These are phyloP conservation scores for Coemansia sp. DNA, from an alignment of 192 early-diverging fungal species.

Conservation along the genomic window DNA sequence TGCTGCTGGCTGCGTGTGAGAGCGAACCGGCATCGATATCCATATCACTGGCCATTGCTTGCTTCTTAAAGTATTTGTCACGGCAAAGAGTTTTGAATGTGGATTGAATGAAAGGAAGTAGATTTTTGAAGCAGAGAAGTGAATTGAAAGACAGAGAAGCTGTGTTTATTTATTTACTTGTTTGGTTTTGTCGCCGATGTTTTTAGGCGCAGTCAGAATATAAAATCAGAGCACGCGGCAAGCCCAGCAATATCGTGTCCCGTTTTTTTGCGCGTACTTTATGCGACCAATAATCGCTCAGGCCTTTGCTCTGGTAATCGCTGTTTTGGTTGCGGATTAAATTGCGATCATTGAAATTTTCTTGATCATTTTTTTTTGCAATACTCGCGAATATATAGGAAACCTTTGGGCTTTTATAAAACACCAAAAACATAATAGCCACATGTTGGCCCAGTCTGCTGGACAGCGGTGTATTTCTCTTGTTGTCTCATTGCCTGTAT, in stretches of 20 bases:
- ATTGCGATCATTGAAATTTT: neutral
- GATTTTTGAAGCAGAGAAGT: neutral
- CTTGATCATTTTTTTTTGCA: neutral
- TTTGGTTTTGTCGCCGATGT: too few relatives aligned
- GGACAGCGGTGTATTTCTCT: too few relatives aligned
- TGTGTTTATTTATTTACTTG: too few relatives aligned
- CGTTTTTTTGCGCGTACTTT: neutral
- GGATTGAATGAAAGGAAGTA: neutral
- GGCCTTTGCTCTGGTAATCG: too few relatives aligned
- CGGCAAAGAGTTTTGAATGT: neutral
- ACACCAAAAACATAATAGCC: too few relatives aligned
- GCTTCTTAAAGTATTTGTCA: neutral
- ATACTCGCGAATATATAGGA: too few relatives aligned
- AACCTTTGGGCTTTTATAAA: too few relatives aligned
- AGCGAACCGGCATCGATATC: constrained; percentile 26
- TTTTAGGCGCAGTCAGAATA: neutral
- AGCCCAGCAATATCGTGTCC: neutral
- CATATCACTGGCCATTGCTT: constrained; percentile 42
- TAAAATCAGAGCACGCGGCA: neutral
- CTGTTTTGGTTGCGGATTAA: neutral
- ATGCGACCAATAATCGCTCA: too few relatives aligned
- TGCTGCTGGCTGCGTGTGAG: neutral
- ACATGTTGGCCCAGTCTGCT: too few relatives aligned
- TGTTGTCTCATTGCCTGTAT: neutral
- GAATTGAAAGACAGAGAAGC: neutral